Percentiles rank a stretch among this genome's conserved stretches.
Conservation (phyloP, 176 grass and related monocot genomes). For the Stipa capillata region DNA sequence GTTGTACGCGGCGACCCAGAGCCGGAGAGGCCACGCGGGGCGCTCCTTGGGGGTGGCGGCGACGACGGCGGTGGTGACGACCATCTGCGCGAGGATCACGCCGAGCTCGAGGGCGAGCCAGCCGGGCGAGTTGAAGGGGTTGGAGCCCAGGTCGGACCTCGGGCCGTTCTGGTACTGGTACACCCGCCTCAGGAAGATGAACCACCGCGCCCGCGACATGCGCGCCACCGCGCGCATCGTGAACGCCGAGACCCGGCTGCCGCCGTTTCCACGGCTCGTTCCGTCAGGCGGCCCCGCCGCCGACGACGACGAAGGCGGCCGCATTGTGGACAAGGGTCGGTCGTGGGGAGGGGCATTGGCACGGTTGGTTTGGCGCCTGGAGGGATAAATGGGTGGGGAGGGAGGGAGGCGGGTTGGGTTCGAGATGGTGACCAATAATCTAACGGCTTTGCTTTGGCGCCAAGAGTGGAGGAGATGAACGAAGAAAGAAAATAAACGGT, state of each 20-base stretch:
- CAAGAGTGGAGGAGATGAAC: conserved; percentile 51
- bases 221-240: conserved; percentile 52
- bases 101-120: conserved; percentile 76
- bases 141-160: conserved; percentile 77
- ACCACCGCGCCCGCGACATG: conserved; percentile 82
- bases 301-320: background rate
- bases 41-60: conserved; percentile 44
- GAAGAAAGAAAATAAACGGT: conserved; percentile 34
- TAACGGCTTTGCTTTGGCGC: conserved; percentile 92
- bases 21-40: conserved; percentile 75
- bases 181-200: conserved; percentile 80
- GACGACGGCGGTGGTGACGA: conserved; percentile 39
- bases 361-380: conserved; percentile 24
- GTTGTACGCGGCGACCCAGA: conserved; percentile 89
- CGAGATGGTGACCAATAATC: conserved; percentile 88
- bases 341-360: conserved; percentile 19
- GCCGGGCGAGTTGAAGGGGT: conserved; percentile 76
- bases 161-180: conserved; percentile 97
- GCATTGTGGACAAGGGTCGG: conserved; percentile 26
- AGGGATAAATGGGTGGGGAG: conserved; percentile 43
- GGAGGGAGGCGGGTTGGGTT: conserved; percentile 32
- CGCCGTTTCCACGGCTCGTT: background rate
- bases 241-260: conserved; percentile 21
- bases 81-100: conserved; percentile 51
- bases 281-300: background rate